These are phyloP conservation scores for Scutellaria barbata DNA, from an alignment of 257 asterid species.

Conservation along the genomic window DNA sequence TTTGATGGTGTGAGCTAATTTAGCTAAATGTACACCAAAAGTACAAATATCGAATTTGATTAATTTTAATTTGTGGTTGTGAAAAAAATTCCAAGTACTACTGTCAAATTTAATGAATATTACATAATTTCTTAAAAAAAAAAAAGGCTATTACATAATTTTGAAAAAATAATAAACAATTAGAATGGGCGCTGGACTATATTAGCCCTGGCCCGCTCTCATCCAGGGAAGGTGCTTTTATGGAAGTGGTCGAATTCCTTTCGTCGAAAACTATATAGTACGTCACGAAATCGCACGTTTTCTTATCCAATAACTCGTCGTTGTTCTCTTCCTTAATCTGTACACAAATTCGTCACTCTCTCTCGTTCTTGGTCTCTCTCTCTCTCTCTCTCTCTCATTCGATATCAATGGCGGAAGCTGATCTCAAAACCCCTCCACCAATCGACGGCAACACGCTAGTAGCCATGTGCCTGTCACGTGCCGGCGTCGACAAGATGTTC, in stretches of 20 bases:
- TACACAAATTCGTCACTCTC: background rate
- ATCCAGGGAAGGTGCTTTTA: constrained; percentile 30
- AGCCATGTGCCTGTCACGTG: constrained; percentile 78
- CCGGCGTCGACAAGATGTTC: constrained; percentile 72
- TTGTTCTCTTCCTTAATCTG: background rate
- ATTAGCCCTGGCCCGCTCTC: background rate
- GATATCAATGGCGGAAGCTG: constrained; percentile 51
- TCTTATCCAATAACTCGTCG: background rate
- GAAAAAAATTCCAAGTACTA: too few relatives aligned
- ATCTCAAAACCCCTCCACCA: constrained; percentile 16
- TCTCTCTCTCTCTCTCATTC: background rate
- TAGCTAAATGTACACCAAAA: too few relatives aligned
- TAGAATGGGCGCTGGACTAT: background rate
- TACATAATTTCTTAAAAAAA: too few relatives aligned
- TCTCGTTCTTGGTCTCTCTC: background rate
- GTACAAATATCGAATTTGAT: too few relatives aligned
- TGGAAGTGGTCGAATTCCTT: background rate
- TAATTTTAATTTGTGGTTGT: too few relatives aligned
- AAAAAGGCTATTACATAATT: too few relatives aligned
- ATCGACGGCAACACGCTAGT: constrained; percentile 72
- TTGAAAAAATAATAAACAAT: too few relatives aligned
- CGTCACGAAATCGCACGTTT: background rate
- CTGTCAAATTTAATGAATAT: too few relatives aligned
- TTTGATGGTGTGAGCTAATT: too few relatives aligned
- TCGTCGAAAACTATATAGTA: constrained; percentile 4